Evolutionary conservation across 805 yeast species (phyloP), one percentile per base, ranked within the genome.

Genomic region (Candida ortonii): DNA sequence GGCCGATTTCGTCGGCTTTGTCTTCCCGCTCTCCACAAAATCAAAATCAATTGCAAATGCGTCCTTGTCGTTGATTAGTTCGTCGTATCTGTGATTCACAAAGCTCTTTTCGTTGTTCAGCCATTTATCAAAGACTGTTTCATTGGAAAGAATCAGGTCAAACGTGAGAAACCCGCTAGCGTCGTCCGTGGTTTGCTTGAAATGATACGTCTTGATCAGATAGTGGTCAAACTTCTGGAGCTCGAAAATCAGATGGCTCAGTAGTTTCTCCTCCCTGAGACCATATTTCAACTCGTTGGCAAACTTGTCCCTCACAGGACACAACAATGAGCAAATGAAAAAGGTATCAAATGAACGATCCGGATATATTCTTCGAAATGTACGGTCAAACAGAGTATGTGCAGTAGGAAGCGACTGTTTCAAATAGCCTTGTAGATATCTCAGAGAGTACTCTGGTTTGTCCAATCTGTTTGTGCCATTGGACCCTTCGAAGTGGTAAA

Each of bases 391-490:
- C 7, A 61, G 47, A 15, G 52, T 25, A 25, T 43, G 60, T 50
- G 28, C 68, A 33, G 12, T 45, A 12, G 22, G 57, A 39, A 33
- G 57, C 28, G 43, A 63, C 49, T 35, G 46, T 4, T 49, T 43
- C 13, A 74, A 34, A 40, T 68, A 72, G 10, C 64, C 62, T 38
- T 67, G 70, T 5, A 73, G 51, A 46, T 70, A 81, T 12, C 62
- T 57, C 39, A 81, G 67, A 3, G 78, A 71, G 81, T 86, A 82
- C 51, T 83, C 89, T 1, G 90, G 89, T 48, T 77, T 77, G 38
- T 80, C 78, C 16, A 75, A 49, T 28, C 76, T 70, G 47, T 80
- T 80, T 0, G 89, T 82, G 21, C 78, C 82, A 24, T 57, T 62
- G 18, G 68, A 60, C 4, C 72, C 62, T 30, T 72, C 71, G 49